Evolutionary conservation across 2,329 filamentous ascomycete species (phyloP).

Genomic region (Pyrenochaeta sp.): DNA sequence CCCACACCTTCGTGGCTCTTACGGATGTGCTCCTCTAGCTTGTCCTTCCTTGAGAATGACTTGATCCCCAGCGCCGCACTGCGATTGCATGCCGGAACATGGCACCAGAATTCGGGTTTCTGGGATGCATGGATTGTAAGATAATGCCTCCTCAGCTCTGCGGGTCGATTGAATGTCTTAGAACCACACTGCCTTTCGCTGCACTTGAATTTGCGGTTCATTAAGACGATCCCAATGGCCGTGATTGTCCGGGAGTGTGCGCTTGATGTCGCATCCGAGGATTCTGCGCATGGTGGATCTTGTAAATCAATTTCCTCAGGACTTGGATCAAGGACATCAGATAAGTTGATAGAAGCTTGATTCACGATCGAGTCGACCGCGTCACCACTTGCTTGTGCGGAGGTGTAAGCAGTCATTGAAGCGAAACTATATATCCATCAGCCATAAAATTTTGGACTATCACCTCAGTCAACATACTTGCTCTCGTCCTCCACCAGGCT

Average conservation of each 20-base stretch:
- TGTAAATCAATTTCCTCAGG: not conserved
- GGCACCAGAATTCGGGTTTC: slow-evolving; percentile 10
- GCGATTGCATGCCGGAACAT: not conserved
- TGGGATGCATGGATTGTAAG: not conserved
- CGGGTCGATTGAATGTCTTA: slow-evolving; percentile 1
- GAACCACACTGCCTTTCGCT: not conserved
- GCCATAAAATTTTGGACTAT: not conserved
- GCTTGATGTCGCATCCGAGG: not conserved
- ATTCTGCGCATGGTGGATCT: not conserved
- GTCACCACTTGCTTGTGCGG: not conserved
- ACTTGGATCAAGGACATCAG: not conserved
- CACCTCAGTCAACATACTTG: not conserved
- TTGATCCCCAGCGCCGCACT: not conserved
- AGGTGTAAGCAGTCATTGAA: not conserved
- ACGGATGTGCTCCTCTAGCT: slow-evolving; percentile 1
- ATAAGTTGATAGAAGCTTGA: not conserved
- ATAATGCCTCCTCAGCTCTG: slow-evolving; percentile 5
- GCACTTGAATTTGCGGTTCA: slow-evolving; percentile 7
- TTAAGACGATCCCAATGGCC: not conserved
- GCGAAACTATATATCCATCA: not conserved
- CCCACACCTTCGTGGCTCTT: not conserved
- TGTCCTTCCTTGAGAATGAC: slow-evolving; percentile 6
- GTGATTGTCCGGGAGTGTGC: not conserved
- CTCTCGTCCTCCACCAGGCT: not conserved
- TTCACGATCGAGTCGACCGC: not conserved